Conservation (phyloP, 2,329 filamentous ascomycete genomes). For the Teratosphaeria viscida region DNA sequence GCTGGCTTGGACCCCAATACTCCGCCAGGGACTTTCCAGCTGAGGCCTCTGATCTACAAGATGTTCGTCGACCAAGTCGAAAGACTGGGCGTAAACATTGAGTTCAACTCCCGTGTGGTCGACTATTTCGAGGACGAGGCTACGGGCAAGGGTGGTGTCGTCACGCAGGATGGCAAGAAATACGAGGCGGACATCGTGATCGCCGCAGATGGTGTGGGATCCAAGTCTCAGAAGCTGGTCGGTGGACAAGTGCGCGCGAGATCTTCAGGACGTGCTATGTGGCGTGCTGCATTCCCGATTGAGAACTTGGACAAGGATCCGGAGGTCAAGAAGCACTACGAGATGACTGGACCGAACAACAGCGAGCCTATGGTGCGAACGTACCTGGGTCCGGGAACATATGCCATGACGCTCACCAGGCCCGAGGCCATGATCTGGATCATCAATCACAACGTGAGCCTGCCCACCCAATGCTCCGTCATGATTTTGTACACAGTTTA, state of each 20-base stretch:
- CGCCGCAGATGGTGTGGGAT: slow-evolving; percentile 45
- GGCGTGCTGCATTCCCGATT: slow-evolving; percentile 42
- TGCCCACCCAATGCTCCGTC: neutral
- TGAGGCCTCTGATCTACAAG: slow-evolving; percentile 45
- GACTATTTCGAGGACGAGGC: slow-evolving; percentile 29
- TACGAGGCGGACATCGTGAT: slow-evolving; percentile 40
- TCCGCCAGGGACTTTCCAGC: slow-evolving; percentile 45
- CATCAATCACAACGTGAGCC: slow-evolving; percentile 36
- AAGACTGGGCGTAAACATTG: slow-evolving; percentile 32
- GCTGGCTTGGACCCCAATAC: slow-evolving; percentile 37
- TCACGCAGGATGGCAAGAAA: slow-evolving; percentile 22
- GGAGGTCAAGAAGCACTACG: slow-evolving; percentile 44
- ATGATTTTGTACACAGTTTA: neutral
- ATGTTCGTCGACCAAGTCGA: slow-evolving; percentile 44
- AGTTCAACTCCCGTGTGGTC: slow-evolving; percentile 32
- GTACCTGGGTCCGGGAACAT: slow-evolving; percentile 33
- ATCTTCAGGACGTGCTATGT: slow-evolving; percentile 41
- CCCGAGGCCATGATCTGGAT: slow-evolving; percentile 42
- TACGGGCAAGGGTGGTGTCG: slow-evolving; percentile 13
- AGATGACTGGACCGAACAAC: slow-evolving; percentile 34
- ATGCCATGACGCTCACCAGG: slow-evolving; percentile 36
- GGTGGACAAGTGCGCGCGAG: slow-evolving; percentile 31
- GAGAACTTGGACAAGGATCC: slow-evolving; percentile 39
- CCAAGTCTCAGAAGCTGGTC: slow-evolving; percentile 42
- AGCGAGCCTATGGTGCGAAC: slow-evolving; percentile 37